Evolutionary conservation across 2,329 filamentous ascomycete species (phyloP).

Genomic region (Fusarium equiseti): DNA sequence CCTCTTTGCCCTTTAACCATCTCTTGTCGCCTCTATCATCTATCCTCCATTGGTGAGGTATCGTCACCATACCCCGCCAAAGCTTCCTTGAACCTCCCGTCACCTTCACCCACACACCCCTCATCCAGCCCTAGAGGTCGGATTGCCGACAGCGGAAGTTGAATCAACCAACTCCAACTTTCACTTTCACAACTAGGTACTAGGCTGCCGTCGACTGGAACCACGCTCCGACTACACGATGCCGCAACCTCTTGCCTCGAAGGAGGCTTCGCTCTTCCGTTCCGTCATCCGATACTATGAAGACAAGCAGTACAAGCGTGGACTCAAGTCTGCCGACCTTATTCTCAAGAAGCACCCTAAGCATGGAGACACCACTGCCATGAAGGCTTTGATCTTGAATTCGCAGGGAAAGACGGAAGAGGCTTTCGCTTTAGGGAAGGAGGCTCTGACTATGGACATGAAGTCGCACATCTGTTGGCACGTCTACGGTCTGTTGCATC

Average conservation of each 20-base stretch:
- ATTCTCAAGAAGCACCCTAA: slow-evolving; percentile 95
- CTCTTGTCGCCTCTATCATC: background rate
- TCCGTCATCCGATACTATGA: slow-evolving; percentile 97
- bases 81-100: slow-evolving; percentile 30
- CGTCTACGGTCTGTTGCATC: slow-evolving; percentile 94
- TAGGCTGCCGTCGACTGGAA: background rate
- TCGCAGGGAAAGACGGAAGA: slow-evolving; percentile 92
- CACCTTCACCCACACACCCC: slow-evolving; percentile 33
- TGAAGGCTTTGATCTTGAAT: slow-evolving; percentile 98
- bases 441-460: slow-evolving; percentile 95
- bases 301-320: slow-evolving; percentile 96
- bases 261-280: slow-evolving; percentile 94
- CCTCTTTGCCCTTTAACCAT: slow-evolving; percentile 34
- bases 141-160: slow-evolving; percentile 31
- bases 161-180: slow-evolving; percentile 13
- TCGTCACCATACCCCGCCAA: slow-evolving; percentile 16
- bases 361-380: slow-evolving; percentile 97
- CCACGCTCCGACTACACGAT: slow-evolving; percentile 57
- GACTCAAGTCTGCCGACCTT: slow-evolving; percentile 94
- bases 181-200: background rate
- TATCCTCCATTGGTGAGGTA: slow-evolving; percentile 22
- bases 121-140: slow-evolving; percentile 34
- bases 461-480: slow-evolving; percentile 99
- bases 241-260: slow-evolving; percentile 81
- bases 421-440: slow-evolving; percentile 92